A percentile compares a stretch with the other conserved stretches of the same genome.
phyloP scores from a whole-genome alignment of 345 rosid genomes.

The Gossypium anomalum region DNA sequence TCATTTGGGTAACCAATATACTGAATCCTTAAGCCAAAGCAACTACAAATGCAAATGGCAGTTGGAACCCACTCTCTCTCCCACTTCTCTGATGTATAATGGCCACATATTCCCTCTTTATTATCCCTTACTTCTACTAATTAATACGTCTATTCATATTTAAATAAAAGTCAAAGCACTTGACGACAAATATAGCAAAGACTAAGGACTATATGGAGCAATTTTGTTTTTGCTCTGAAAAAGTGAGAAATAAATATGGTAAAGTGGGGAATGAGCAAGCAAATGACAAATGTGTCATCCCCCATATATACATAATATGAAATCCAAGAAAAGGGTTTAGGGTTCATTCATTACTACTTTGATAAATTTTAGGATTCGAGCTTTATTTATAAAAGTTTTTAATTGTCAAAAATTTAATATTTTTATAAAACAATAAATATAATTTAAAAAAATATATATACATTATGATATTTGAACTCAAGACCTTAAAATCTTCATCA shows the following conservation, averaged over 20 bases:
- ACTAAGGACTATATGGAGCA: no score
- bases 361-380: no score
- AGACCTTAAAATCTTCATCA: no score
- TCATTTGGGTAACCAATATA: neutral
- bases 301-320: neutral
- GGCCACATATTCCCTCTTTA: neutral
- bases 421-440: no score
- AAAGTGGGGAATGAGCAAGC: neutral
- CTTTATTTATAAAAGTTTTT: no score
- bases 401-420: no score
- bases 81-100: neutral
- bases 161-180: neutral
- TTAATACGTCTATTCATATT: no score
- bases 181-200: no score
- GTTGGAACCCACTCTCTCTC: neutral
- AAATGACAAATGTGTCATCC: slow-evolving; percentile 11
- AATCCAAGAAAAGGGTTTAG: no score
- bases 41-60: neutral
- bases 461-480: no score
- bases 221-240: neutral
- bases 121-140: neutral
- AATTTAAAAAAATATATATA: no score
- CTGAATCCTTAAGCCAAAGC: neutral
- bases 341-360: no score
- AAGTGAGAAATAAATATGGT: neutral